Base-by-base conservation (phyloP, 257 asterid genomes). In the Nicotiana sylvestris region DNA sequence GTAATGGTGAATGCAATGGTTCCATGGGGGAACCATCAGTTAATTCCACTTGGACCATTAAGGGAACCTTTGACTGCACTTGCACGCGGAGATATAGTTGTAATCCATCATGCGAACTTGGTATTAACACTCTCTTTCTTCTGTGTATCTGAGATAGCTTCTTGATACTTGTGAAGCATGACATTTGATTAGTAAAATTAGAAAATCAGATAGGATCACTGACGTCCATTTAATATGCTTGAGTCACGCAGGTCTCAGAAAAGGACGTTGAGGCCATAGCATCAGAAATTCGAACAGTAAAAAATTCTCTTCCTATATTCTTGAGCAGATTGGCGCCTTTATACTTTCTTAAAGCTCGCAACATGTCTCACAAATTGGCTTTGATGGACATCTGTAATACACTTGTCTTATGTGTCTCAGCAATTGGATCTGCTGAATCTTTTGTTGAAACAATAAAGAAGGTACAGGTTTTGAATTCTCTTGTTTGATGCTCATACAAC, bases 31-130 rank as follows among this genome's bases (percentile, higher is more conserved):
- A 96, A 94, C 89, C 80, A 61, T 83, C 87, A 65, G 32, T 89
- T 94, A 86, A 78, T 93, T 85, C 98, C 99, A 57, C 96, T 93
- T 64, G 99, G 99, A 83, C 91, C 99, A 1, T 86, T 96, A 79
- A 91, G 99, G 89, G 99, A 96, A 83, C 98, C 99, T 77, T 86
- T 92, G 85, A 58, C 91, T 83, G 98, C 92, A 83, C 92, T 96
- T 17, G 16, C 61, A 62, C 91, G 92, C 72, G 98, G 94, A 65
- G 92, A 96, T 91, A 77, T 90, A 80, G 85, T 92, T 61, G 93
- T 94, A 87, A 81, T 94, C 35, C 98, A 96, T 86, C 99, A 96
- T 69, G 96, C 97, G 56, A 90, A 96, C 87, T 82, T 96, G 98
- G 98, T 96, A 93, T 66, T n/a, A 13, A 85, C 64, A 67, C 35